These are phyloP conservation scores for Globisporangium alternatum DNA, from an alignment of 352 stramenopile genomes.

Conservation along the genomic window DNA sequence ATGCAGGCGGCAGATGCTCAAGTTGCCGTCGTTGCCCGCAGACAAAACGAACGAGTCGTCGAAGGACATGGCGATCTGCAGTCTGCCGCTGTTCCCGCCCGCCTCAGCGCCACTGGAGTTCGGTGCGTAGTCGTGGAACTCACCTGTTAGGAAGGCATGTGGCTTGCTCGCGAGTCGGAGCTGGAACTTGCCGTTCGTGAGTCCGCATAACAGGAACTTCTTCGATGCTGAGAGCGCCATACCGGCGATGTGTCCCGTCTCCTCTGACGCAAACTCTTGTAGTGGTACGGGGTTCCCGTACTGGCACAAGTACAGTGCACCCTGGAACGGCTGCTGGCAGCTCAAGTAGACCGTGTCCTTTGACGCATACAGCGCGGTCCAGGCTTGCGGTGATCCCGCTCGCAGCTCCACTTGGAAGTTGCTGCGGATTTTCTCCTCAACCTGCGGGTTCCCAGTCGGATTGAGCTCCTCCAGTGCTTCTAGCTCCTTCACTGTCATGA, in stretches of 20 bases:
- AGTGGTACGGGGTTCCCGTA: conserved; percentile 28
- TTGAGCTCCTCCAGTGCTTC: conserved; percentile 44
- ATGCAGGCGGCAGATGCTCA: conserved; percentile 67
- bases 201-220: conserved; percentile 71
- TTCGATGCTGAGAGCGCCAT: conserved; percentile 46
- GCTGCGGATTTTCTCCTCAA: conserved; percentile 46
- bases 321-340: conserved; percentile 33
- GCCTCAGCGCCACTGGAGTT: conserved; percentile 1
- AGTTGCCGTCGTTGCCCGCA: conserved; percentile 66
- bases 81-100: conserved; percentile 8
- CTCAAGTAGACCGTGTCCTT: conserved; percentile 48
- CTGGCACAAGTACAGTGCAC: conserved; percentile 34
- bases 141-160: conserved; percentile 64
- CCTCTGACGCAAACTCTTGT: conserved; percentile 43
- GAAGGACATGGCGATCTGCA: conserved; percentile 62
- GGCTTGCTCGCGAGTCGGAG: conserved; percentile 49
- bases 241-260: conserved; percentile 30
- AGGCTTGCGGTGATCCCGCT: conserved; percentile 25
- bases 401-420: conserved; percentile 47
- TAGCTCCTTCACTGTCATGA: conserved; percentile 52
- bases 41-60: conserved; percentile 83
- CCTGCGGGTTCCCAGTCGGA: conserved; percentile 29
- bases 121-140: conserved; percentile 67
- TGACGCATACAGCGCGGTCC: conserved; percentile 38
- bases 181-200: conserved; percentile 81